phyloP scores from a whole-genome alignment of 2,329 filamentous ascomycete species.

The Annulohypoxylon truncatum region DNA sequence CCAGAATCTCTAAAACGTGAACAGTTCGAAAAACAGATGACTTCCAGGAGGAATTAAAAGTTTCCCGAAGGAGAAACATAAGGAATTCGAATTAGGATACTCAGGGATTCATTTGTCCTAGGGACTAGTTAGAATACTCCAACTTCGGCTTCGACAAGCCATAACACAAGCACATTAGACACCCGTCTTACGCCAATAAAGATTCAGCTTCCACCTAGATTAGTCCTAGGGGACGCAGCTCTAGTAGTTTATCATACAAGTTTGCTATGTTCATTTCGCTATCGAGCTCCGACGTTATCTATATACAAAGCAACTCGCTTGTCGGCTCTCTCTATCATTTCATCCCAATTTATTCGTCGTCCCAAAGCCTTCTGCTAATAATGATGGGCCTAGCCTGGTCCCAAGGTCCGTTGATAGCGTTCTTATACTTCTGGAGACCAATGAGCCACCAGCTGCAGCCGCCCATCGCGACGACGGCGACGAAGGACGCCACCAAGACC shows the following conservation, averaged over 20 bases:
- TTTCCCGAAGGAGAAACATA: too few species aligned
- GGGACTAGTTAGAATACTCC: too few species aligned
- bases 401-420: slow-evolving; percentile 98
- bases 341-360: slow-evolving; percentile 51
- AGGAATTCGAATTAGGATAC: too few species aligned
- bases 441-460: slow-evolving; percentile 99
- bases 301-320: background rate
- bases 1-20: too few species aligned
- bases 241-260: background rate
- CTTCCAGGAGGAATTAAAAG: too few species aligned
- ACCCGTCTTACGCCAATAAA: background rate
- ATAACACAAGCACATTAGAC: background rate
- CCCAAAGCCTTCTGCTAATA: slow-evolving; percentile 72
- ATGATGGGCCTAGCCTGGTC: slow-evolving; percentile 93
- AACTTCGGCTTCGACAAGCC: too few species aligned
- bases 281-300: background rate
- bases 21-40: too few species aligned
- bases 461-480: slow-evolving; percentile 84
- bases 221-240: too few species aligned
- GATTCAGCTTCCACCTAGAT: background rate
- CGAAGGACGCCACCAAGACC: slow-evolving; percentile 78
- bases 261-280: background rate
- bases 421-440: slow-evolving; percentile 97
- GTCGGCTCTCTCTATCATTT: background rate
- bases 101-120: background rate